Conservation (phyloP, 441 rosid species). For the Euphorbia schlechtendalii region DNA sequence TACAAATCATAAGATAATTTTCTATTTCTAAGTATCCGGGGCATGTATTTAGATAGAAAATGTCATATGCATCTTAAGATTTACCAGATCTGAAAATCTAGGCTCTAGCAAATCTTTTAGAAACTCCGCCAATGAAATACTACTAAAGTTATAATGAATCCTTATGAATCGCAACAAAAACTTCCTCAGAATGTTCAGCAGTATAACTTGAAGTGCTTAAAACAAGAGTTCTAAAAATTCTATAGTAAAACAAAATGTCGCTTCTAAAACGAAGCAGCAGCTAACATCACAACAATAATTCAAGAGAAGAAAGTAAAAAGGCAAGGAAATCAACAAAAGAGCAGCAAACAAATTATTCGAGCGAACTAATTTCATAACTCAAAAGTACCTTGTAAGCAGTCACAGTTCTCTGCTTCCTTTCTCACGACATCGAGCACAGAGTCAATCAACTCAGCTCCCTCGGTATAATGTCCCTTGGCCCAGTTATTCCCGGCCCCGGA, state of each 20-base stretch:
- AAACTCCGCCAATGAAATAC: background rate
- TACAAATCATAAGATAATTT: too few relatives aligned
- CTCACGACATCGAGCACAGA: constrained; percentile 51
- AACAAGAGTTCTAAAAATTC: too few relatives aligned
- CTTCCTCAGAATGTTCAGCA: background rate
- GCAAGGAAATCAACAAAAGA: too few relatives aligned
- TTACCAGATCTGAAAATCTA: background rate
- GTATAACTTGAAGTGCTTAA: too few relatives aligned
- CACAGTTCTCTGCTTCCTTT: constrained; percentile 22
- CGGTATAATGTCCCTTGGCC: constrained; percentile 6
- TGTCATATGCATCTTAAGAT: background rate
- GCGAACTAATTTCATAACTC: too few relatives aligned
- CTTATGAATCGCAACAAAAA: background rate
- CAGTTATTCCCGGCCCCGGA: constrained; percentile 37
- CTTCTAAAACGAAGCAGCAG: too few relatives aligned
- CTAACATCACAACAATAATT: too few relatives aligned
- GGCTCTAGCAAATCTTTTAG: background rate
- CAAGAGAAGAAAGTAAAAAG: too few relatives aligned
- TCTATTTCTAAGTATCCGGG: too few relatives aligned
- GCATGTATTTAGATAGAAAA: background rate
- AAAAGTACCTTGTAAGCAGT: constrained; percentile 36
- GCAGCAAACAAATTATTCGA: too few relatives aligned
- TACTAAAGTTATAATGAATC: background rate
- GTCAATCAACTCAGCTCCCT: constrained; percentile 51
- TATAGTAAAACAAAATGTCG: too few relatives aligned